phyloP scores from a whole-genome alignment of 164 flowering plant genomes.

The Aristolochia fimbriata region DNA sequence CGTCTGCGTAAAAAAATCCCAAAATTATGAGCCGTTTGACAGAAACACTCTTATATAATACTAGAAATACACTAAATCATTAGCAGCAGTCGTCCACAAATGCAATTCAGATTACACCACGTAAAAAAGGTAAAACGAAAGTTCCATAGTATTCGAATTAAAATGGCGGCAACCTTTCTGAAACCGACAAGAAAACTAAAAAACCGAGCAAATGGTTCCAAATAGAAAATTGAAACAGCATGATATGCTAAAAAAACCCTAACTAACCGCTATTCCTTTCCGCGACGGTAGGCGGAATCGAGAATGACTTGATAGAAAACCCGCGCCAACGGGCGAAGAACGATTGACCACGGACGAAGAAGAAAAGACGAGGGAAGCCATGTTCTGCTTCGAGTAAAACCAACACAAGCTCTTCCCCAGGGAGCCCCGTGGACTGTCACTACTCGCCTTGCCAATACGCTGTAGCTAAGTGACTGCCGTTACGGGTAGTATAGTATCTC shows the following conservation, averaged over 20 bases:
- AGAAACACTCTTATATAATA: not conserved
- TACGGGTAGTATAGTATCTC: too few relatives aligned
- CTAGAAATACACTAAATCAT: not conserved
- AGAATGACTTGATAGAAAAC: slow-evolving; percentile 3
- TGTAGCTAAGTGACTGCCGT: too few relatives aligned
- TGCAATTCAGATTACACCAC: not conserved
- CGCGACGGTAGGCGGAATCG: slow-evolving; percentile 12
- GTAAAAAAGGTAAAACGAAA: not conserved
- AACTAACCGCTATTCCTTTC: slow-evolving; percentile 11
- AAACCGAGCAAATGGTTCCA: too few relatives aligned
- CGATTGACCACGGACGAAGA: slow-evolving; percentile 7
- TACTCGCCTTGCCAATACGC: too few relatives aligned
- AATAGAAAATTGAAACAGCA: not conserved
- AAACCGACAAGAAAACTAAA: too few relatives aligned
- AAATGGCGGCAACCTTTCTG: too few relatives aligned
- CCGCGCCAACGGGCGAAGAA: slow-evolving; percentile 5
- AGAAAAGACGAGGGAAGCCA: slow-evolving; percentile 7
- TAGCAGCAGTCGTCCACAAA: not conserved
- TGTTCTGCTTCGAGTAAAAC: too few relatives aligned
- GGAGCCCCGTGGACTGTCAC: too few relatives aligned
- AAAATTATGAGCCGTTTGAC: too few relatives aligned
- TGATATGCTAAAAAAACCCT: not conserved
- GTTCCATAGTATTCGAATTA: too few relatives aligned
- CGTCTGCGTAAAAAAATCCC: slow-evolving; percentile 22
- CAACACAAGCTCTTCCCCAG: too few relatives aligned